Conservation (phyloP, 495 filamentous ascomycete species). For the Copromyces sp. region DNA sequence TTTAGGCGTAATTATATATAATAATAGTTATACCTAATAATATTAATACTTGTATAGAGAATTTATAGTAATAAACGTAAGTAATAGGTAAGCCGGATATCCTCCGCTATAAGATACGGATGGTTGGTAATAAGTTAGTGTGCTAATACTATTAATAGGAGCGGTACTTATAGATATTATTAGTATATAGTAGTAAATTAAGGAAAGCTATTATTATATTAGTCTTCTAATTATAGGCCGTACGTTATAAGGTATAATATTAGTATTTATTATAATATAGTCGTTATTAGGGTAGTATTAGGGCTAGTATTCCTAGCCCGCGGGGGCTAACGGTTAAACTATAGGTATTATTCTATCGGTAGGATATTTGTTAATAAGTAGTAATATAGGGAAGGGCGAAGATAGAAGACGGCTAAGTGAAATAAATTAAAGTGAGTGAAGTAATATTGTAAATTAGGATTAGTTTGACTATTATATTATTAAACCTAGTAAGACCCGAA, state of each 20-base stretch:
- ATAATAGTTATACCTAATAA: slow-evolving; percentile 19
- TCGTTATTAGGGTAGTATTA: slow-evolving; percentile 22
- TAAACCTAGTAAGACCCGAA: background rate
- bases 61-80: slow-evolving; percentile 7
- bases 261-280: slow-evolving; percentile 27
- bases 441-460: background rate
- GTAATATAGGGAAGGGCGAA: background rate
- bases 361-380: background rate
- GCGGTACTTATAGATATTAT: slow-evolving; percentile 21
- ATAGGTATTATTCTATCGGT: slow-evolving; percentile 28
- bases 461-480: background rate
- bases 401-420: background rate
- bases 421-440: background rate
- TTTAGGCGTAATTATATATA: slow-evolving; percentile 9
- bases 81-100: slow-evolving; percentile 26
- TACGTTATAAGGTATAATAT: slow-evolving; percentile 27
- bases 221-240: slow-evolving; percentile 13
- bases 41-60: slow-evolving; percentile 27
- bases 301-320: slow-evolving; percentile 32
- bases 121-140: slow-evolving; percentile 22
- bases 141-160: slow-evolving; percentile 23
- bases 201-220: slow-evolving; percentile 14
- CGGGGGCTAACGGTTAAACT: slow-evolving; percentile 17
- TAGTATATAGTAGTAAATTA: slow-evolving; percentile 24
- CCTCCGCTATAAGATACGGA: slow-evolving; percentile 15